Evolutionary conservation across 495 filamentous ascomycete genomes (phyloP), one percentile per base, ranked within the genome.

Genomic region (Oidiodendron maius): DNA sequence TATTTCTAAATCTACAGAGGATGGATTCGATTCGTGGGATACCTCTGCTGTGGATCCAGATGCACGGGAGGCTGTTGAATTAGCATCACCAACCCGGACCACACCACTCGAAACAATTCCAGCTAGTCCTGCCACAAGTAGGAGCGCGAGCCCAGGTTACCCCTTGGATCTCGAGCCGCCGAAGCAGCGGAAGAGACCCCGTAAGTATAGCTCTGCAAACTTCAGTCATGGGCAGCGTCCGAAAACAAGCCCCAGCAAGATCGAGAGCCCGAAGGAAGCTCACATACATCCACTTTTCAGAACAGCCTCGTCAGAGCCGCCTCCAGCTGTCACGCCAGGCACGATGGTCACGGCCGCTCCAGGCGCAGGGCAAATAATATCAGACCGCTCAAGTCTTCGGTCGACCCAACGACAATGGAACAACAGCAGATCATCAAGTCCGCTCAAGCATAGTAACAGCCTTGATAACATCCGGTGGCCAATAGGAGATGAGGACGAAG

Each of bases 201-300:
- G 57, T 44, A 44, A 61, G 52, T 57, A 51, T 50, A 45, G 53
- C 40, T 49, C 51, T 42, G 39, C 54, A 3, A 51, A 37, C 24
- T n/a, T n/a, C n/a, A 52, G 34, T 36, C 39, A 48, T 34, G 18
- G 44, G 23, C 48, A 55, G 10, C 36, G 28, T 3, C 36, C 50
- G 16, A 38, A 40, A 36, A 30, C 38, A 10, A n/a, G 16, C 50
- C 16, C 23, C 44, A 21, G 47, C 46, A 38, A 65, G 63, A 44
- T 63, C 64, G 24, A 70, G 26, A 75, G 73, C 59, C 39, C 20
- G 26, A 56, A 45, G 12, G 84, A 93, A 61, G 74, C 81, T 12
- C 79, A 91, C 58, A 93, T 95, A 48, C 89, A 95, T 59, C 89
- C 89, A 1, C 75, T 95, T 10, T 93, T 95, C 66, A 78, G 89